Base-by-base conservation (phyloP, 495 filamentous ascomycete species). In the Hypoxylon fragiforme region DNA sequence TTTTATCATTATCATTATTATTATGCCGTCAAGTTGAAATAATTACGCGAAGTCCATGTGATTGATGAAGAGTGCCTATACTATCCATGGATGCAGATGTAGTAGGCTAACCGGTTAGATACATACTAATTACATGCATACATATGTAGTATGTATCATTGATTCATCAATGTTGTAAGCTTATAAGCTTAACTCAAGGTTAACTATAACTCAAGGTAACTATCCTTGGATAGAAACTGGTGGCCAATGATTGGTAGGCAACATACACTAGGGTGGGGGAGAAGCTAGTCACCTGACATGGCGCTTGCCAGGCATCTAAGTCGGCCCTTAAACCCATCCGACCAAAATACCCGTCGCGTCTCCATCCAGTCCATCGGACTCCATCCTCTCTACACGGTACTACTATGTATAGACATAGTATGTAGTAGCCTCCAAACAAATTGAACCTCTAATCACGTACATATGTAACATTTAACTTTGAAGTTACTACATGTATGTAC, bases 241-340 rank as follows among this genome's bases (percentile, higher is more conserved):
- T n/a, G n/a, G n/a, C n/a, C n/a, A n/a, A n/a, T n/a, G n/a, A n/a
- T n/a, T n/a, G n/a, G n/a, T n/a, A n/a, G n/a, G n/a, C n/a, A n/a
- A 28, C 9, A 28, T 28, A 9, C 24, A 9, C 24, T 28, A 28
- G 4, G 24, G 4, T 28, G 15, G 15, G 9, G 8, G 18, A 14
- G 15, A 13, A n/a, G n/a, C 14, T 15, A 9, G 14, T 62, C 52
- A 62, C 47, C 58, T 56, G 58, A 62, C 43, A n/a, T 56, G 58
- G 58, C 37, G 58, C 35, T 61, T 15, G 3, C 44, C 19, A 20
- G 28, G 20, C 39, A 19, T 9, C 30, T 35, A n/a, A 40, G 12
- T 40, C 15, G 44, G 22, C 15, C 24, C 22, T 30, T 13, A 49
- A 44, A 50, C n/a, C 30, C 3, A 28, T 44, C 26, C 37, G 45